These are phyloP conservation scores for Botryotinia convoluta DNA, from an alignment of 2,329 filamentous ascomycete genomes.

Conservation along the genomic window DNA sequence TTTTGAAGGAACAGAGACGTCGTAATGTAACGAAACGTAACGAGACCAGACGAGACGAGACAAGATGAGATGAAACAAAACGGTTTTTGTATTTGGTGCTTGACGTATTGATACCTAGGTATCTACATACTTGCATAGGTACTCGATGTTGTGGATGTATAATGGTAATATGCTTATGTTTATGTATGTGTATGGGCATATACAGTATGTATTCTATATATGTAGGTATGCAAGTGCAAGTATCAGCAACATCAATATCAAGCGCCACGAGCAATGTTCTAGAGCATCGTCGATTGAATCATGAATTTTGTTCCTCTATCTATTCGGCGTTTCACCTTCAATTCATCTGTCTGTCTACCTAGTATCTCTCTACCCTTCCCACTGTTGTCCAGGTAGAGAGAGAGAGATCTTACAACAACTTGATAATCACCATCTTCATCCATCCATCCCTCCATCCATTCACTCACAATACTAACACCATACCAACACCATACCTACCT, in stretches of 20 bases:
- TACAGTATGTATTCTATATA: background rate
- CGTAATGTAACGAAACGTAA: background rate
- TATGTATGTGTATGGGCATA: background rate
- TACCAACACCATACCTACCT: too few relatives aligned
- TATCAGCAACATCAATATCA: background rate
- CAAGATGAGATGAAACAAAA: background rate
- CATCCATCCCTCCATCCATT: too few relatives aligned
- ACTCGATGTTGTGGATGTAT: background rate
- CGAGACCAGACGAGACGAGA: background rate
- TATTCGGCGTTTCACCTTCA: background rate
- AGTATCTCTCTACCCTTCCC: background rate
- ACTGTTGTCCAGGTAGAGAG: background rate
- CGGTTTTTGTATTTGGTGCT: background rate
- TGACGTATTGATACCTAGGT: background rate
- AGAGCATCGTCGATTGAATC: background rate
- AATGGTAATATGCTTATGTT: background rate
- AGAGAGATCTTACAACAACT: background rate
- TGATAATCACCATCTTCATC: background rate
- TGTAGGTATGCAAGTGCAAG: background rate
- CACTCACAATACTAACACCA: too few relatives aligned
- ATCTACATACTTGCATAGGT: background rate
- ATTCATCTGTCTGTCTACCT: background rate
- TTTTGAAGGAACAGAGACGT: rapidly evolving
- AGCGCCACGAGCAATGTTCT: background rate
- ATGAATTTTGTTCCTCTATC: background rate